Evolutionary conservation across 345 rosid species (phyloP).

Genomic region (Pistacia vera): DNA sequence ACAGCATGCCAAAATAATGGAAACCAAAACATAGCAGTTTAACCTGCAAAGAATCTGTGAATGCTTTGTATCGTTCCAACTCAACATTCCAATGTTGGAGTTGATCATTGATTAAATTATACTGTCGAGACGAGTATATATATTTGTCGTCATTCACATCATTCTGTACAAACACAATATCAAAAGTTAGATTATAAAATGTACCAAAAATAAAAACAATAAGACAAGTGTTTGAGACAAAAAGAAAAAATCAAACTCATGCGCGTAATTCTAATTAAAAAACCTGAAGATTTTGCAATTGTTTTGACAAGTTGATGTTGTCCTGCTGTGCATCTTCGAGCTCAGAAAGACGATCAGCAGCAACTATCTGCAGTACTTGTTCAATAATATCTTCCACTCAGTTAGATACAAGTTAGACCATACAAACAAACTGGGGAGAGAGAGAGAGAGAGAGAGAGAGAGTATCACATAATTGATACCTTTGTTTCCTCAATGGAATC

Average conservation of each 20-base stretch:
- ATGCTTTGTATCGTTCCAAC: slow-evolving; percentile 61
- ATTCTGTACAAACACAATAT: slow-evolving; percentile 45
- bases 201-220: background rate
- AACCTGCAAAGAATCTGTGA: slow-evolving; percentile 77
- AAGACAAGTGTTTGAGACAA: slow-evolving; percentile 16
- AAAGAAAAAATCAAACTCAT: slow-evolving; percentile 9
- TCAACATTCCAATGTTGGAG: slow-evolving; percentile 80
- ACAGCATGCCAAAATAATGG: slow-evolving; percentile 16
- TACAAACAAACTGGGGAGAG: background rate
- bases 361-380: slow-evolving; percentile 62
- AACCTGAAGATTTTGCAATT: slow-evolving; percentile 82
- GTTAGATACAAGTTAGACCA: slow-evolving; percentile 14
- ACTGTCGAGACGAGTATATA: slow-evolving; percentile 66
- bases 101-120: slow-evolving; percentile 73
- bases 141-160: slow-evolving; percentile 83
- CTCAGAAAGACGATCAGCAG: slow-evolving; percentile 81
- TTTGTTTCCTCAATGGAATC: slow-evolving; percentile 76
- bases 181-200: slow-evolving; percentile 20
- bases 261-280: slow-evolving; percentile 22
- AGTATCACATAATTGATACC: slow-evolving; percentile 42
- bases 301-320: slow-evolving; percentile 63
- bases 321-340: slow-evolving; percentile 74
- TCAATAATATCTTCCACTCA: slow-evolving; percentile 23
- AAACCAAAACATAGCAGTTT: slow-evolving; percentile 28
- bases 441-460: slow-evolving; percentile 6